Conservation (phyloP, 169 alveolate genomes). For the Plasmodium malariae region DNA sequence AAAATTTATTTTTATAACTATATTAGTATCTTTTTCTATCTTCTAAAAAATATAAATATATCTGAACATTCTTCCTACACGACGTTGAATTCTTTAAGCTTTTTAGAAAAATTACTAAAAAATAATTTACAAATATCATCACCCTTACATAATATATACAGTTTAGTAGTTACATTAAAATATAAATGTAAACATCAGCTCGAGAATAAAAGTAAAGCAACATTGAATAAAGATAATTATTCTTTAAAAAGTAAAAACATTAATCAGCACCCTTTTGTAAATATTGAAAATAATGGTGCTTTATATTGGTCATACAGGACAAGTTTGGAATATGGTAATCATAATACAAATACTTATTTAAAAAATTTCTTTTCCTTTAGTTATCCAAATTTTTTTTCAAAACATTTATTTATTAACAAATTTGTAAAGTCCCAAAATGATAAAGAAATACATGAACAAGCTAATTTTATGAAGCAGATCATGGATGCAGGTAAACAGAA, state of each 20-base stretch:
- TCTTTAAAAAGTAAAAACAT: slow-evolving; percentile 40
- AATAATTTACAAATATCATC: slow-evolving; percentile 35
- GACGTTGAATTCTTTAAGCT: slow-evolving; percentile 10
- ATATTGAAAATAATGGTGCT: slow-evolving; percentile 3
- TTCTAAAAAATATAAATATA: slow-evolving; percentile 53
- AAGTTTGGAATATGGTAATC: neutral
- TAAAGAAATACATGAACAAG: neutral
- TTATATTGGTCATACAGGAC: slow-evolving; percentile 8
- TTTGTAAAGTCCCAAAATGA: neutral
- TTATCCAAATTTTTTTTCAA: slow-evolving; percentile 11
- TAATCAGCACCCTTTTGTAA: neutral
- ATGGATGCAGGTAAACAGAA: neutral
- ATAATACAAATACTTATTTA: slow-evolving; percentile 13
- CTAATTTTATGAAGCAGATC: slow-evolving; percentile 8
- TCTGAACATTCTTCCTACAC: slow-evolving; percentile 59
- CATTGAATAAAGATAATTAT: slow-evolving; percentile 28
- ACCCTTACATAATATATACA: slow-evolving; percentile 35
- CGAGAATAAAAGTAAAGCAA: slow-evolving; percentile 13
- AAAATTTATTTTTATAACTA: slow-evolving; percentile 68
- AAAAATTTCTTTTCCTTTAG: slow-evolving; percentile 42
- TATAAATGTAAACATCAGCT: slow-evolving; percentile 48
- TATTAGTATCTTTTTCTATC: slow-evolving; percentile 46
- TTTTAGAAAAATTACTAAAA: slow-evolving; percentile 28
- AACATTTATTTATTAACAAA: neutral
- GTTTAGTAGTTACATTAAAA: slow-evolving; percentile 49